Base-by-base conservation (phyloP, 2,329 filamentous ascomycete species). In the Gremmenia infestans region DNA sequence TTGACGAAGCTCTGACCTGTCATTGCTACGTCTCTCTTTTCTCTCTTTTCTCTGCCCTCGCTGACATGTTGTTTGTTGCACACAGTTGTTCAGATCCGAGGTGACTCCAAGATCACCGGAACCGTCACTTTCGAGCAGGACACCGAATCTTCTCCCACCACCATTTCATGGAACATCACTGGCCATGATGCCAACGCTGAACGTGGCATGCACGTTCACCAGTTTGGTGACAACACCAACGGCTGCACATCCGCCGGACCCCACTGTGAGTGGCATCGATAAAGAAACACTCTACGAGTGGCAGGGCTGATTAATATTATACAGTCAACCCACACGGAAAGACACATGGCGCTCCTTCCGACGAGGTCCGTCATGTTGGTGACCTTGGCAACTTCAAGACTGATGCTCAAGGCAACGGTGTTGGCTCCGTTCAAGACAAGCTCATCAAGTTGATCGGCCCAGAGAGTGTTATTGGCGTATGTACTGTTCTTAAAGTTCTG, bases 221-320 rank as follows among this genome's bases (percentile, higher is more conserved):
- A 94, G 76, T 99, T 96, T 72, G 94, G 94, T 74, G 94, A 97
- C 84, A 97, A 97, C 85, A 97, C 94, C 82, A 99, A 99, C 79
- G 94, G 94, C 76, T 99, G 94, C 89, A 97, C 93, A 65, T 96
- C 89, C 66, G 94, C 94, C 66, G 94, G 94, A 53, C 93, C 94
- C 76, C 94, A 99, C 82, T 99, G 91, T 96, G 80, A 73, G 89
- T 78, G 32, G 39, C 40, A 15, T 35, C 14, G 9, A 52, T 47
- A 52, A 52, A n/a, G 54, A 5, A 9, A 22, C 45, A 19, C 19
- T 5, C 53, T n/a, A 36, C 45, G 52, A 48, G 56, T 63, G 64
- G 54, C 14, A n/a, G 52, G 22, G 42, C 42, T 42, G 22, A 54
- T 48, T 15, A 28, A 50, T 52, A 11, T 35, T 63, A 14, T 7